Evolutionary conservation across 192 early-diverging fungal genomes (phyloP).

Genomic region (Polychytrium aggregatum): DNA sequence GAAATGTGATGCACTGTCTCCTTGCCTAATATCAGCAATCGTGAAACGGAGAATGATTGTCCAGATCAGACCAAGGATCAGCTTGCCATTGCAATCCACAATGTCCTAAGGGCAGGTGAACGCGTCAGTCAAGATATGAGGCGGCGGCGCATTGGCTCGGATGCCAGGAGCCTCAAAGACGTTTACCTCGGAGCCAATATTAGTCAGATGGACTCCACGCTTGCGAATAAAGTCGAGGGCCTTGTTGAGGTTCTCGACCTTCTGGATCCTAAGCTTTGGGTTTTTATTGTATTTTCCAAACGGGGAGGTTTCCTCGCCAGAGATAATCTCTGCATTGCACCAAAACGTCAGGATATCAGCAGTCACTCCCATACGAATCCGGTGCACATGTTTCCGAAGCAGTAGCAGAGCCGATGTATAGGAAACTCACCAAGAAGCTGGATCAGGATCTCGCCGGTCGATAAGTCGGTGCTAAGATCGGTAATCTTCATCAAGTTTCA

Average conservation of each 20-base stretch:
- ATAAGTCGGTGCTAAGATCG: slow-evolving; percentile 49
- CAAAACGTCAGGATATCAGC: no score
- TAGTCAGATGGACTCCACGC: slow-evolving; percentile 77
- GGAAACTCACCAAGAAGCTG: slow-evolving; percentile 45
- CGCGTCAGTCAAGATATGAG: no score
- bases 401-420: no score
- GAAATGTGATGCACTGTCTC: background rate
- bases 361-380: no score
- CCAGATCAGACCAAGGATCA: slow-evolving; percentile 95
- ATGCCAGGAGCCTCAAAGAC: slow-evolving; percentile 2
- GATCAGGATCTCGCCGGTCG: slow-evolving; percentile 57
- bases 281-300: slow-evolving; percentile 79
- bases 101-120: slow-evolving; percentile 49
- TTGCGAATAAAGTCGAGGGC: slow-evolving; percentile 85
- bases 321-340: no score
- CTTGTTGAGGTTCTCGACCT: slow-evolving; percentile 90
- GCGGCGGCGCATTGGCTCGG: no score
- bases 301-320: background rate
- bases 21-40: slow-evolving; percentile 80
- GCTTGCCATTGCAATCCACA: slow-evolving; percentile 81
- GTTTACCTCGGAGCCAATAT: slow-evolving; percentile 85
- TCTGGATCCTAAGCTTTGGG: slow-evolving; percentile 87
- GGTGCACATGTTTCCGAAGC: no score
- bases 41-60: slow-evolving; percentile 93
- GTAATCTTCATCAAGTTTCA: no score